Conservation (phyloP, 768 basidiomycete species). For the Lentinula edodes region DNA sequence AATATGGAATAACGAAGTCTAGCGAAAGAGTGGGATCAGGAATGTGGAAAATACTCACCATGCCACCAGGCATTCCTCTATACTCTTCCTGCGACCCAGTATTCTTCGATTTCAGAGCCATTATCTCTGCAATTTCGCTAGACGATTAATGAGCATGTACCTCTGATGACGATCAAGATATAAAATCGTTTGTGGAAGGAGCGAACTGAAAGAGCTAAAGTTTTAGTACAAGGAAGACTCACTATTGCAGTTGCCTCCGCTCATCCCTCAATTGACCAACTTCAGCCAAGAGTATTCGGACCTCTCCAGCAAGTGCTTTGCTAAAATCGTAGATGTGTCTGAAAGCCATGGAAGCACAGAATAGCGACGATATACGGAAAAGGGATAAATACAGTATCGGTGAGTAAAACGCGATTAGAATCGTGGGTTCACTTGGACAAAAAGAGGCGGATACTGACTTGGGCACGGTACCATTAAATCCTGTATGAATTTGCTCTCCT, state of each 20-base stretch:
- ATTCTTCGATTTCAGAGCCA: constrained; percentile 56
- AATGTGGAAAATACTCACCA: constrained; percentile 21
- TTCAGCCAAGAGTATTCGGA: constrained; percentile 55
- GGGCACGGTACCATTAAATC: neutral
- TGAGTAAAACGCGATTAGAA: neutral
- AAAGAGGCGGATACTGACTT: neutral
- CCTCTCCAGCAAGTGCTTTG: constrained; percentile 56
- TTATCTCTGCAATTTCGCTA: constrained; percentile 57
- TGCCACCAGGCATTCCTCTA: constrained; percentile 37
- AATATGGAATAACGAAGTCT: neutral
- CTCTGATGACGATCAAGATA: too few relatives aligned
- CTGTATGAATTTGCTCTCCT: neutral
- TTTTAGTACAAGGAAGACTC: constrained; percentile 14
- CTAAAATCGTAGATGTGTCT: constrained; percentile 56
- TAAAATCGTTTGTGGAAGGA: too few relatives aligned
- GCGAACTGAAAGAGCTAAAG: too few relatives aligned
- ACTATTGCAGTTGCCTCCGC: constrained; percentile 53
- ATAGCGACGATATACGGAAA: neutral
- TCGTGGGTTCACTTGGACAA: neutral
- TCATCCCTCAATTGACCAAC: constrained; percentile 59
- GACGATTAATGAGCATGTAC: neutral
- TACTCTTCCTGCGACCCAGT: constrained; percentile 51
- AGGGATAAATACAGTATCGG: too few relatives aligned
- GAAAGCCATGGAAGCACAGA: neutral
- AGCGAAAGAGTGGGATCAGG: neutral